Base-by-base conservation (phyloP, 1,139 yeast species). In the Nakaseomyces kungkrabaensis region DNA sequence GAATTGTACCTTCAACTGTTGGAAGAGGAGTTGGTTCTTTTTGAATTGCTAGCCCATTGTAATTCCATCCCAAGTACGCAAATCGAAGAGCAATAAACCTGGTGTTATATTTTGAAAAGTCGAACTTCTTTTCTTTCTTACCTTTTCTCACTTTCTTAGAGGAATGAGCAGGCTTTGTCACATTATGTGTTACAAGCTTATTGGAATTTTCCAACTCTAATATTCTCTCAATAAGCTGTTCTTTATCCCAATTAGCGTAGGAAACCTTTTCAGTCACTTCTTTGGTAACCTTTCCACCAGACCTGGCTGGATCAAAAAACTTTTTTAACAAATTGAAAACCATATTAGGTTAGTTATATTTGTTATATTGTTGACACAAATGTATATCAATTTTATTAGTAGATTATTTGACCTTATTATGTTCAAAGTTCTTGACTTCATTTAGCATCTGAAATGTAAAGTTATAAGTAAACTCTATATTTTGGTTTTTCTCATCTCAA, bases 61-160 rank as follows among this genome's bases (percentile, higher is more conserved):
- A 92, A 60, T 85, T 79, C 96, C 96, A 89, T 13, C 98, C 97
- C 38, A 87, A 66, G 65, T 92, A 92, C 0, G 96, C 85, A 70
- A 92, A 92, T 56, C 78, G 72, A 36, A 92, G 64, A 0, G 96
- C 97, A 24, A 92, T 76, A 56, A 79, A 79, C 49, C 97, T 70
- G 5, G 80, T 79, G n/a, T 73, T 61, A 60, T 79, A 81, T 54
- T 79, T 81, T 24, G 80, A 70, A 61, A 86, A 87, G 59, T 87
- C 95, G 63, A 90, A 80, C 27, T 64, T 82, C 51, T 71, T 65
- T 49, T 66, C 66, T 55, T 61, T 62, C 36, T 51, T 46, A 17
- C 51, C 55, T 22, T 51, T 56, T 26, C 47, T 48, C 8, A 11
- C 48, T 11, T 43, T 50, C 10, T 40, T 36, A 32, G 50, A 46